Percentiles rank a stretch among this genome's conserved stretches.
These are phyloP conservation scores for Russula sp. DNA, from an alignment of 768 basidiomycete species.

Conservation along the genomic window DNA sequence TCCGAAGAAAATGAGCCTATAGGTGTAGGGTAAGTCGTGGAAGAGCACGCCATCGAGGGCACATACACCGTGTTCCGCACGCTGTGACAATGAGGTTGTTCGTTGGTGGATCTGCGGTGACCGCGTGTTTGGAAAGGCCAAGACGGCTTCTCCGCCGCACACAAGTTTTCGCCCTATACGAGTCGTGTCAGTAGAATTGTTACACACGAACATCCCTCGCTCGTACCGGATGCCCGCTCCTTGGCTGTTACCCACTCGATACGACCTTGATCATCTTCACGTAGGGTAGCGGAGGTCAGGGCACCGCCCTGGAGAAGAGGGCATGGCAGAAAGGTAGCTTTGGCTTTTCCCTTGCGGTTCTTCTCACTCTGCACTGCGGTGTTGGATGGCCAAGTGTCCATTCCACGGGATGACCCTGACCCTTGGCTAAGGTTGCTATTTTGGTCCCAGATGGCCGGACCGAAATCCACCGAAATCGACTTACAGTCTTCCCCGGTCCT, in stretches of 20 bases:
- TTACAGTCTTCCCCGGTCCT: too few species aligned
- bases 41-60: slow-evolving; percentile 1
- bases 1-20: slow-evolving; percentile 71
- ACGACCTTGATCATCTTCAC: slow-evolving; percentile 40
- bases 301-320: slow-evolving; percentile 58
- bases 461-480: too few species aligned
- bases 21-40: slow-evolving; percentile 6
- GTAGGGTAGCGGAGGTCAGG: slow-evolving; percentile 55
- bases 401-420: slow-evolving; percentile 23
- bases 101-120: slow-evolving; percentile 37
- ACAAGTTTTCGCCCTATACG: slow-evolving; percentile 37
- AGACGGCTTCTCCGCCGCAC: slow-evolving; percentile 36
- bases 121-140: slow-evolving; percentile 60
- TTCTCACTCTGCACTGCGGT: slow-evolving; percentile 10
- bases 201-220: not conserved
- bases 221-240: slow-evolving; percentile 21
- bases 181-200: slow-evolving; percentile 18
- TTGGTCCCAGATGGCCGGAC: not conserved
- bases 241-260: slow-evolving; percentile 54
- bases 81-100: slow-evolving; percentile 43
- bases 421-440: not conserved
- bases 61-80: slow-evolving; percentile 65
- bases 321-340: slow-evolving; percentile 39
- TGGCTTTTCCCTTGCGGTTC: slow-evolving; percentile 38
- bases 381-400: slow-evolving; percentile 25